Evolutionary conservation across 306 rosid species (phyloP), one percentile per base, ranked within the genome.

Genomic region (Urtica urens): DNA sequence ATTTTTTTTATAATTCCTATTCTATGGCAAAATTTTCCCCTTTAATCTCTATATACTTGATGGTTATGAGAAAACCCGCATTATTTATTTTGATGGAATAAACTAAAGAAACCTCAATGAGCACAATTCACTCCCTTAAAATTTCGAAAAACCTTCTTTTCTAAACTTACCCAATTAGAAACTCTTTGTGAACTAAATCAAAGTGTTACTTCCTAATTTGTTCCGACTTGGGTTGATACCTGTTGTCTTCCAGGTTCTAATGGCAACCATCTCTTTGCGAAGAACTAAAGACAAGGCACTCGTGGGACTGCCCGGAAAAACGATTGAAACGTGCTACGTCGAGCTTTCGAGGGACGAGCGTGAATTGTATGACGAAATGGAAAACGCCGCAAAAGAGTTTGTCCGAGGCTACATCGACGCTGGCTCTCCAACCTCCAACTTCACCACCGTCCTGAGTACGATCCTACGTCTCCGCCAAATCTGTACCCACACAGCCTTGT

Each of bases 381-480:
- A 86, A 50, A 72, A 39, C 19, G 62, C 64, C 38, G 69, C 68
- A 29, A 72, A 58, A 69, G 55, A 30, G 18, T 41, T 57, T 9
- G 23, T 82, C 55, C 38, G 3, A 30, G 51, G 50, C 26, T 67
- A 58, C 59, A 35, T 38, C 20, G 38, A 57, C 45, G 22, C 42
- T 23, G 58, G 45, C 8, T 28, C 56, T 60, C 1, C 69, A 25
- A 45, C 66, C 54, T 34, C 26, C 51, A 60, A 78, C 55, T 77
- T 71, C 62, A 59, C 83, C 10, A 57, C 77, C 15, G 26, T 86
- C 23, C 77, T 81, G 9, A 58, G 88, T 69, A 70, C 63, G 38
- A 63, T 82, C 65, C 57, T 79, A 55, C 73, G 77, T 40, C 96
- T 86, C 50, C 86, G 93, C 28, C 96, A 87, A 68, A 77, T 87